Evolutionary conservation across 257 asterid genomes (phyloP), one percentile per base, ranked within the genome.

Genomic region (Cinchona pubescens): DNA sequence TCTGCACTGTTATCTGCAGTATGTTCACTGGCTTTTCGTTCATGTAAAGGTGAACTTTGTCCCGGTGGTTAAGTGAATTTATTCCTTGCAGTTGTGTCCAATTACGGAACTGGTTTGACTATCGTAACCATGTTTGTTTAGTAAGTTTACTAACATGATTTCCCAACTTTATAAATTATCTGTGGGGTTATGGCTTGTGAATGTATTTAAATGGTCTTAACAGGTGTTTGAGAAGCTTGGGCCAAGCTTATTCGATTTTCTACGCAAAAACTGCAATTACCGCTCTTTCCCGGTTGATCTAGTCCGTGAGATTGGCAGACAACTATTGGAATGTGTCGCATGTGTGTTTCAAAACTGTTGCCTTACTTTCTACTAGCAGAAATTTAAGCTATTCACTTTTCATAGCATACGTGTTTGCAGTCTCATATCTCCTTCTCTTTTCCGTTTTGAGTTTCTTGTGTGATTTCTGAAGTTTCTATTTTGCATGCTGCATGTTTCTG

Each of bases 201-300:
- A 86, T 91, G 92, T 78, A 79, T 84, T 87, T 83, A 81, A 84
- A 90, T 93, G 94, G 90, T 88, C 76, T 83, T 85, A 85, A 88
- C 98, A 93, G 98, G 98, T 93, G 83, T 93, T 89, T 93, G 98
- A 93, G 97, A 93, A 90, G 98, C 98, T 93, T 87, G 98, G 98
- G 83, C 97, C 98, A 86, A 93, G 98, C 86, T 90, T 93, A 90
- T 93, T 90, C 83, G 97, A 93, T 93, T 93, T 93, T 88, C 97
- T 91, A 42, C 96, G 96, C 92, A 93, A 91, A 91, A 93, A 91
- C 83, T 83, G 90, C 97, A 91, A 89, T 90, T 93, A 93, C 86
- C 96, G 98, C 82, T 85, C 98, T 78, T 91, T 93, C 88, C 97
- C 98, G 91, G 90, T 93, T 88, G 97, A 93, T 82, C 90, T 90